Evolutionary conservation across 345 rosid genomes (phyloP).

Genomic region (Rhizophora apiculata): DNA sequence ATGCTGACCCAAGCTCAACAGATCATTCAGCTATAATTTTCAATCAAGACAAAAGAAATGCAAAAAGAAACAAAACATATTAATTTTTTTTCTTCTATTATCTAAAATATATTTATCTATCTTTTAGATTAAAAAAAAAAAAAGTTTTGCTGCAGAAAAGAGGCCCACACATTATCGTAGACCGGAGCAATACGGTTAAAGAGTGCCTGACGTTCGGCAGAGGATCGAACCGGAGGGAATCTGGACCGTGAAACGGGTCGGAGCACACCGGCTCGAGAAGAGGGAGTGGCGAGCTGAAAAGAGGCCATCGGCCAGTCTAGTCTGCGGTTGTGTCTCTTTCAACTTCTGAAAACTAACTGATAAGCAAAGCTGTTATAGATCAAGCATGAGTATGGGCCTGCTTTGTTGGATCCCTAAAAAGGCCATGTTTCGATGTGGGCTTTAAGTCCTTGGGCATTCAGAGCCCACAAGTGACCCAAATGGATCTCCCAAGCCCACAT

Average conservation of each 20-base stretch:
- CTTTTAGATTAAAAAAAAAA: not conserved
- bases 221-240: conserved; percentile 30
- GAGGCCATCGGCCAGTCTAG: conserved; percentile 24
- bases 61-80: not conserved
- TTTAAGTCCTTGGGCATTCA: accelerated
- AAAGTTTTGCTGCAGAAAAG: not conserved
- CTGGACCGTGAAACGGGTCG: conserved; percentile 5
- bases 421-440: too few relatives aligned
- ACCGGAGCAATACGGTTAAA: conserved; percentile 85
- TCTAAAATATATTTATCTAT: too few relatives aligned
- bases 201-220: conserved; percentile 54
- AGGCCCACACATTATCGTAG: conserved; percentile 55
- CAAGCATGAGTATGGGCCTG: too few relatives aligned
- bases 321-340: too few relatives aligned
- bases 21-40: conserved; percentile 60
- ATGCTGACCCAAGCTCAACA: conserved; percentile 81
- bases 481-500: too few relatives aligned
- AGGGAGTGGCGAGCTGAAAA: conserved; percentile 22
- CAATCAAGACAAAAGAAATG: not conserved
- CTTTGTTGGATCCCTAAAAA: too few relatives aligned
- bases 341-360: too few relatives aligned
- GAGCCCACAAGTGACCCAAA: too few relatives aligned
- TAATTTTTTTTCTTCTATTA: too few relatives aligned
- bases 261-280: conserved; percentile 22
- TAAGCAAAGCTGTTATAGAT: too few relatives aligned